Percentiles rank a stretch among this genome's conserved stretches.
Evolutionary conservation across 148 eudicot genomes (phyloP).

Genomic region (Rhododendron williamsianum): DNA sequence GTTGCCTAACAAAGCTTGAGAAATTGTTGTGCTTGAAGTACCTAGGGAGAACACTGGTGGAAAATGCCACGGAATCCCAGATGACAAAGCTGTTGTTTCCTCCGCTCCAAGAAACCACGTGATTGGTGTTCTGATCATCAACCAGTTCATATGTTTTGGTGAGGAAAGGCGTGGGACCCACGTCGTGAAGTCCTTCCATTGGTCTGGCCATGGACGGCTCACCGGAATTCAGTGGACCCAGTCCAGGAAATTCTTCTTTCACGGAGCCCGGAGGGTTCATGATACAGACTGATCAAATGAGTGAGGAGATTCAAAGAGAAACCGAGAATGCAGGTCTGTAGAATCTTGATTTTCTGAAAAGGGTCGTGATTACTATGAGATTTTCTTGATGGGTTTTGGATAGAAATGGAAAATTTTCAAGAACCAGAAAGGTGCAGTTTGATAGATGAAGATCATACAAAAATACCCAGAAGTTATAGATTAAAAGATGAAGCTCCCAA

Average conservation of each 20-base stretch:
- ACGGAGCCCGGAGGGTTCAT: slow-evolving; percentile 25
- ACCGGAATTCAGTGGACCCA: not conserved
- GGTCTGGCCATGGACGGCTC: slow-evolving; percentile 20
- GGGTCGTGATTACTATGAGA: not conserved
- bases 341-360: not conserved
- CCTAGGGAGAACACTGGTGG: slow-evolving; percentile 29
- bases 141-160: slow-evolving; percentile 51
- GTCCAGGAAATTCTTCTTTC: slow-evolving; percentile 15
- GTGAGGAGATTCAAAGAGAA: not conserved
- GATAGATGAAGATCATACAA: not conserved
- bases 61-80: slow-evolving; percentile 44
- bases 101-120: slow-evolving; percentile 41
- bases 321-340: not conserved
- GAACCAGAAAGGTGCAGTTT: not conserved
- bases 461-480: not conserved
- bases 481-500: not conserved
- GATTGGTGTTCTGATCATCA: slow-evolving; percentile 31
- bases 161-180: slow-evolving; percentile 49
- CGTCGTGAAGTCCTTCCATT: slow-evolving; percentile 35
- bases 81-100: slow-evolving; percentile 53
- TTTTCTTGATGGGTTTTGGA: slow-evolving; percentile 1
- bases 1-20: slow-evolving; percentile 14
- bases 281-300: not conserved
- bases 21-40: slow-evolving; percentile 10
- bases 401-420: not conserved